These are phyloP conservation scores for Starmera quercuum DNA, from an alignment of 805 yeast genomes.

Conservation along the genomic window DNA sequence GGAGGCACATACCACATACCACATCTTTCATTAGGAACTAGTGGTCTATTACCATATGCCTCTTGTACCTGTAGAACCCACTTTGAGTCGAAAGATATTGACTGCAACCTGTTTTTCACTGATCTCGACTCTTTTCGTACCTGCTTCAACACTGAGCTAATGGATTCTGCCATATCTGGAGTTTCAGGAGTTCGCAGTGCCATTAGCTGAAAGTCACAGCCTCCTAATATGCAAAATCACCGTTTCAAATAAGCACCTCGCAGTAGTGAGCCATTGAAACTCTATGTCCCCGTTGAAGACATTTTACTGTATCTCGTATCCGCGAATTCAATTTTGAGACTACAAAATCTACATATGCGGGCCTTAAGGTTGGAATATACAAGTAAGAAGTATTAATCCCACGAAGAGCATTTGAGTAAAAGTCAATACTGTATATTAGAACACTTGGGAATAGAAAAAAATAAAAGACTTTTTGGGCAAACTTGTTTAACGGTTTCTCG, in stretches of 20 bases:
- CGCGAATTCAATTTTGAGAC: no score
- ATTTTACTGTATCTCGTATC: no score
- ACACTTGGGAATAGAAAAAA: no score
- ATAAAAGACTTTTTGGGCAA: no score
- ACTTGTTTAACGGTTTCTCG: no score
- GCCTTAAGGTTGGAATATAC: no score
- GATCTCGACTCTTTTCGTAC: slow-evolving; percentile 44
- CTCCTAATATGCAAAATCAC: background rate
- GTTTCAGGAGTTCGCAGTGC: background rate
- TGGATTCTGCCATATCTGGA: background rate
- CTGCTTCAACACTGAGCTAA: slow-evolving; percentile 28
- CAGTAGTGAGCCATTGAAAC: background rate
- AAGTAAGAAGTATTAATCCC: no score
- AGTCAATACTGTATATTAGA: no score
- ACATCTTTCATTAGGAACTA: slow-evolving; percentile 75
- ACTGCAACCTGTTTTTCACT: slow-evolving; percentile 54
- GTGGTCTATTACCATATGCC: slow-evolving; percentile 28
- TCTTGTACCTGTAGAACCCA: slow-evolving; percentile 38
- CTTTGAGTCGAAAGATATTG: slow-evolving; percentile 56
- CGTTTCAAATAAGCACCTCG: background rate
- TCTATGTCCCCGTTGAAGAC: no score
- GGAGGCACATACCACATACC: slow-evolving; percentile 79
- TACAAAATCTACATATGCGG: no score
- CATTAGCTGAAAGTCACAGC: background rate
- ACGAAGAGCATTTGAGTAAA: no score